Evolutionary conservation across 2,329 filamentous ascomycete species (phyloP), one percentile per base, ranked within the genome.

Genomic region (Colletotrichum tropicale): DNA sequence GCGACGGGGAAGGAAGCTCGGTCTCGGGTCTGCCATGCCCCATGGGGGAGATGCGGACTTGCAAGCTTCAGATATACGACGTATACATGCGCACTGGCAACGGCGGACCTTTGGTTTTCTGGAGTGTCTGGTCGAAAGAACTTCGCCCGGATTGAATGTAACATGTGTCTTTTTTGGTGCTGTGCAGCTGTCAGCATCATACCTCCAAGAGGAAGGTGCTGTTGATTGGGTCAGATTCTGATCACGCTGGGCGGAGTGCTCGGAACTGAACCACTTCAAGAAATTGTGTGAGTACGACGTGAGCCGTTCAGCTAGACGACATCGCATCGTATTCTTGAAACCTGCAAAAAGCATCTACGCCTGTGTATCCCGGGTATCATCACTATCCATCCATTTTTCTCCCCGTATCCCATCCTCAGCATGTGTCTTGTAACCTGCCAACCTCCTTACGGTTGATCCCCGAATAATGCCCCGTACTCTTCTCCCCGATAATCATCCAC

Each of bases 401-500:
- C n/a, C n/a, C n/a, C 8, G 43, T 13, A 13, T 8, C 38, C 10
- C 10, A 9, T 2, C 32, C 67, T 71, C 32, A 76, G 61, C 80
- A 81, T 36, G 67, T 72, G 16, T 70, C 60, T 24, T 69, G 73
- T 66, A 80, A 60, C 55, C 71, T 76, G 55, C 70, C 73, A 30
- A 78, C 71, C 70, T 76, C 66, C 13, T 38, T 62, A 6, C 78
- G 81, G 56, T 87, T 86, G 60, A 88, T 78, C 18, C 86, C 86
- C 2, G 86, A 86, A 38, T 83, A 81, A 16, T 79, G 80, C 1
- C 83, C 83, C 15, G 82, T 79, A 4, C 77, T 77, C 36, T 79
- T 75, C 36, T 86, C 81, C 8, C 88, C 89, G 4, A 90, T 80
- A 52, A 89, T 84, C 68, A 89, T 81, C 89, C 89, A 91, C 26